These are phyloP conservation scores for Phytophthora fragariaefolia DNA, from an alignment of 352 stramenopile genomes.

Conservation along the genomic window DNA sequence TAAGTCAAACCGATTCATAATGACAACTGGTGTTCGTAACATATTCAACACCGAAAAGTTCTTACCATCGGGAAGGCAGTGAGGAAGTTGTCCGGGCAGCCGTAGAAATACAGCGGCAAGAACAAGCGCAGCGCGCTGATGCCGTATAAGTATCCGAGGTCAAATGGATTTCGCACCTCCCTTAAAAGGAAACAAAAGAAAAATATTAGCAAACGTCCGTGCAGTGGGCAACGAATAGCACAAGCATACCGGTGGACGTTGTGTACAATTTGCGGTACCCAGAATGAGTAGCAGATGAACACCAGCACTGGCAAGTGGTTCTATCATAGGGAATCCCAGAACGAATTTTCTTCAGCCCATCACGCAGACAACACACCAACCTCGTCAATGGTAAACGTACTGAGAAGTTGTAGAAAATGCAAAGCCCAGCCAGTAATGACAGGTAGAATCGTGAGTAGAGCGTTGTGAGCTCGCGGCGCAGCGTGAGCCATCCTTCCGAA, in stretches of 20 bases:
- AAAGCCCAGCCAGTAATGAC: constrained; percentile 90
- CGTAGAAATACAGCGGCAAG: constrained; percentile 97
- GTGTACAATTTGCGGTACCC: constrained; percentile 97
- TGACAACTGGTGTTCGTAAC: not conserved
- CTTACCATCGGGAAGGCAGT: constrained; percentile 82
- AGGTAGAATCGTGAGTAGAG: constrained; percentile 97
- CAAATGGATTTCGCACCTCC: constrained; percentile 94
- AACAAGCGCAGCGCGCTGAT: constrained; percentile 95
- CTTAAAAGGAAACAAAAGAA: constrained; percentile 23
- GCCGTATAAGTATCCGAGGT: constrained; percentile 94
- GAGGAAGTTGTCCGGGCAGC: constrained; percentile 94
- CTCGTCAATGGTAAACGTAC: constrained; percentile 50
- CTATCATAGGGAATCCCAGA: constrained; percentile 37
- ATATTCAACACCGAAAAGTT: not conserved
- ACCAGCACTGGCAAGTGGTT: constrained; percentile 91
- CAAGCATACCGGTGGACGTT: constrained; percentile 89
- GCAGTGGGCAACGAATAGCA: not conserved
- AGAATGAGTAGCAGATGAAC: constrained; percentile 97
- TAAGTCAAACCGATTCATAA: constrained; percentile 28
- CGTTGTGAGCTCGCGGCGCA: constrained; percentile 93
- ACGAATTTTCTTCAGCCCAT: constrained; percentile 4
- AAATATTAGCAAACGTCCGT: not conserved
- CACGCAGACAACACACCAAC: not conserved
- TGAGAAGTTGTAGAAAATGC: constrained; percentile 93
- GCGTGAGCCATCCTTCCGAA: constrained; percentile 83